Conservation (phyloP, 768 basidiomycete species). For the Tylopilus intermedius region DNA sequence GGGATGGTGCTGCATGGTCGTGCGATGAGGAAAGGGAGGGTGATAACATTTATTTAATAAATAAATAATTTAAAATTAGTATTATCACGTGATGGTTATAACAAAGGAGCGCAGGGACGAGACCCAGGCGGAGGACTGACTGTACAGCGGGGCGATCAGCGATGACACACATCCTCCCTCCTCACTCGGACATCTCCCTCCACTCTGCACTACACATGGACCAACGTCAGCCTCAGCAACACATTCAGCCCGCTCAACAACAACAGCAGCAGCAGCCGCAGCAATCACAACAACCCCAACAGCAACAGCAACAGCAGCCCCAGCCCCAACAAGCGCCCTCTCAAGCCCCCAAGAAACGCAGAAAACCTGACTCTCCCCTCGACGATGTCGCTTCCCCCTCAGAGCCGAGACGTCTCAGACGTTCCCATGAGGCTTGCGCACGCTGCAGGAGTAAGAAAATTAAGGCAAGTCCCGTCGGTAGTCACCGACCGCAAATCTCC, state of each 20-base stretch:
- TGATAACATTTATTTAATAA: not conserved
- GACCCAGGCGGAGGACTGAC: constrained; percentile 6
- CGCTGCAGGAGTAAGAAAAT: constrained; percentile 96
- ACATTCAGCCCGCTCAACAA: constrained; percentile 32
- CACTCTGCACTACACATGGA: constrained; percentile 70
- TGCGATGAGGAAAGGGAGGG: not conserved
- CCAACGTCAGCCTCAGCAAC: constrained; percentile 48
- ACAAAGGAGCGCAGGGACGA: constrained; percentile 21
- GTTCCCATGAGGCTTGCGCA: constrained; percentile 89
- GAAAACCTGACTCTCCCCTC: constrained; percentile 51
- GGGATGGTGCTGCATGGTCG: constrained; percentile 19
- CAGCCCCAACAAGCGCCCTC: constrained; percentile 32
- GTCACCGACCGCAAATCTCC: constrained; percentile 83
- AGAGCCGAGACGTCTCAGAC: constrained; percentile 75
- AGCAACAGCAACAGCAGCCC: constrained; percentile 27
- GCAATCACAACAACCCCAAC: constrained; percentile 30
- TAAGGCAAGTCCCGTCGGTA: constrained; percentile 72
- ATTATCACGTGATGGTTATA: constrained; percentile 14
- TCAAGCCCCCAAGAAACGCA: constrained; percentile 48
- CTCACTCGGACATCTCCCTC: constrained; percentile 46
- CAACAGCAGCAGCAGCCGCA: constrained; percentile 7
- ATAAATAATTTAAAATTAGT: not conserved
- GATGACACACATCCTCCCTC: constrained; percentile 48
- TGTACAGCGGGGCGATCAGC: constrained; percentile 17
- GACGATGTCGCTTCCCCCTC: constrained; percentile 54